Percentiles rank a stretch among this genome's conserved stretches.
Conservation (phyloP, 23 red algal species). For the Pyropia haitanensis region DNA sequence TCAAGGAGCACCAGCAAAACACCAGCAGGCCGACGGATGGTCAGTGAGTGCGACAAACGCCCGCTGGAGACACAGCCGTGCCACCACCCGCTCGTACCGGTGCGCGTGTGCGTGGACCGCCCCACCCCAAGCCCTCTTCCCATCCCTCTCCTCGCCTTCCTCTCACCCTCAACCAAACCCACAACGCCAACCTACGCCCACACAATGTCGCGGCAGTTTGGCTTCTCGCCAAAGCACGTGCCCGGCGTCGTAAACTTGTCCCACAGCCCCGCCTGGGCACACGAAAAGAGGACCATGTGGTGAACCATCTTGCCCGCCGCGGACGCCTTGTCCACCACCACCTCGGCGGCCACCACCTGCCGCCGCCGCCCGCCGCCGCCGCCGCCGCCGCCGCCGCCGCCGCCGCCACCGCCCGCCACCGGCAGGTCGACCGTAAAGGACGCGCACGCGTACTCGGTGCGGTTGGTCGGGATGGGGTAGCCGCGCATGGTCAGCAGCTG, state of each 20-base stretch:
- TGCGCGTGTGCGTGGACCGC: no score
- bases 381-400: no score
- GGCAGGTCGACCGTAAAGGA: neutral
- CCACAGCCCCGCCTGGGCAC: conserved; percentile 20
- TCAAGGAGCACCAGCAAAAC: neutral
- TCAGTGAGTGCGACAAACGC: neutral
- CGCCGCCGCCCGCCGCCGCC: conserved; percentile 15
- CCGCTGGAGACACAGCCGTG: no score
- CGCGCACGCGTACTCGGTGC: conserved; percentile 46
- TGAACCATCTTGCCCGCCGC: conserved; percentile 20
- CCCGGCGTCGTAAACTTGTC: neutral
- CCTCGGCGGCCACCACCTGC: conserved; percentile 47
- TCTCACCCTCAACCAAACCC: no score
- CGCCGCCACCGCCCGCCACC: neutral
- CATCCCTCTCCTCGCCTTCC: no score
- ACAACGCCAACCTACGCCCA: neutral
- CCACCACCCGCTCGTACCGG: no score
- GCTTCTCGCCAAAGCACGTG: conserved; percentile 1
- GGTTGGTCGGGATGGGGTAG: conserved; percentile 16
- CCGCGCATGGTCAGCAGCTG: conserved; percentile 9
- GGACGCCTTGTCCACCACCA: conserved; percentile 17
- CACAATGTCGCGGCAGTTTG: conserved; percentile 8
- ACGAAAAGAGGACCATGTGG: conserved; percentile 29
- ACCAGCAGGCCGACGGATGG: neutral
- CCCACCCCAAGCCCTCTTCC: no score